A percentile compares a stretch with the other conserved stretches of the same genome.
These are phyloP conservation scores for Colletotrichum filicis DNA, from an alignment of 2,329 filamentous ascomycete species.

Conservation along the genomic window DNA sequence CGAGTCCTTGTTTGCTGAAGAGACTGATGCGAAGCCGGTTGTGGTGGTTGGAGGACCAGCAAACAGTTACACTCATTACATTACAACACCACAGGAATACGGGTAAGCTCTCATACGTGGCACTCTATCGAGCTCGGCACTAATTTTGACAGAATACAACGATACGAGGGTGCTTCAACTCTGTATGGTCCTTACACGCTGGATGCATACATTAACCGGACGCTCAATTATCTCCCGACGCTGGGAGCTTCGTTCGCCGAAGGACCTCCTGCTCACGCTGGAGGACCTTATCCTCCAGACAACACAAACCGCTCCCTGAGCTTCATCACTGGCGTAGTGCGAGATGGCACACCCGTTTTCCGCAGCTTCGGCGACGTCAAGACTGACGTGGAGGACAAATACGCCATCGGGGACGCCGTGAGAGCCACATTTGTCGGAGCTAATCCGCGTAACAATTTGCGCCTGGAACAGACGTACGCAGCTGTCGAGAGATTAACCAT, in stretches of 20 bases:
- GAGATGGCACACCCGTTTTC: constrained; percentile 73
- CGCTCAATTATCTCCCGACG: constrained; percentile 44
- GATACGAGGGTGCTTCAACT: constrained; percentile 92
- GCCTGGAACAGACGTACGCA: constrained; percentile 80
- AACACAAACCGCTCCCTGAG: constrained; percentile 79
- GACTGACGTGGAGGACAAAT: constrained; percentile 61
- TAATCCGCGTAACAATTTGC: constrained; percentile 88
- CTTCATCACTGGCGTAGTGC: constrained; percentile 83
- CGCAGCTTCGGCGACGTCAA: constrained; percentile 77
- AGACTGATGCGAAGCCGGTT: constrained; percentile 61
- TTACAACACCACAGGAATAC: constrained; percentile 76
- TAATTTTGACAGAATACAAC: constrained; percentile 66
- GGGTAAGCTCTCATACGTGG: constrained; percentile 39
- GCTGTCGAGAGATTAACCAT: constrained; percentile 73
- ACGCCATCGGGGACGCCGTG: constrained; percentile 68
- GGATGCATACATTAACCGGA: constrained; percentile 87
- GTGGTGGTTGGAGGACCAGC: constrained; percentile 88
- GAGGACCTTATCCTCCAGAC: constrained; percentile 76
- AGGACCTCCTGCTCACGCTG: constrained; percentile 39
- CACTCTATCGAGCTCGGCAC: constrained; percentile 37
- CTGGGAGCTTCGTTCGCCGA: constrained; percentile 13
- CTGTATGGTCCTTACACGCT: constrained; percentile 87
- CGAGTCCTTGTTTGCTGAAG: constrained; percentile 51
- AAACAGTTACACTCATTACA: constrained; percentile 88
- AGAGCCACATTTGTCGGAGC: constrained; percentile 82